Conservation (phyloP, 2,329 filamentous ascomycete species). For the Eurotiales sp. region DNA sequence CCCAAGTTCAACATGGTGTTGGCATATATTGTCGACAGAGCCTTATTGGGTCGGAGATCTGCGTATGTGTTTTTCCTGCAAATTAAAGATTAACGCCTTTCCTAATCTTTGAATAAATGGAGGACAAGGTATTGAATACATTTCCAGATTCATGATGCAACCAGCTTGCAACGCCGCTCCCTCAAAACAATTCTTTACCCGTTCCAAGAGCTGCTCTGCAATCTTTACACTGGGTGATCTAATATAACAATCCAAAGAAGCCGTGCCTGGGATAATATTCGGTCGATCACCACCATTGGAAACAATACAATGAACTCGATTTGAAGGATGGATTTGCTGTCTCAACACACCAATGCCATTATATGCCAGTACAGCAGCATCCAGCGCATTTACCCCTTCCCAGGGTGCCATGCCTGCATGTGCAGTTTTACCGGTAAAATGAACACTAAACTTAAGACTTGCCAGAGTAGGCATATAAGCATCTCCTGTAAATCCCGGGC, state of each 20-base stretch:
- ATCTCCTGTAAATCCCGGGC: constrained; percentile 1
- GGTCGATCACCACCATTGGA: not conserved
- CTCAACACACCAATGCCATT: not conserved
- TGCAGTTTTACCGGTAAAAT: not conserved
- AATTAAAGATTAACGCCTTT: not conserved
- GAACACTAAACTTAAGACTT: not conserved
- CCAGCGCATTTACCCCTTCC: constrained; percentile 1
- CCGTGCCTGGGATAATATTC: not conserved
- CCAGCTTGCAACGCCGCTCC: constrained; percentile 1
- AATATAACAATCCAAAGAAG: constrained; percentile 2
- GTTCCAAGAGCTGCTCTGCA: not conserved
- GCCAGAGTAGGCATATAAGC: constrained; percentile 2
- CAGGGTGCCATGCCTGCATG: constrained; percentile 1
- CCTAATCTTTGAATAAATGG: not conserved
- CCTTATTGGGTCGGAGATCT: not conserved
- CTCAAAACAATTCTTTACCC: not conserved
- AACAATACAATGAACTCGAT: constrained; percentile 1
- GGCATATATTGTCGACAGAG: not conserved
- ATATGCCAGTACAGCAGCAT: constrained; percentile 2
- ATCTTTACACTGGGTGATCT: constrained; percentile 3
- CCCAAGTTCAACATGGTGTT: not conserved
- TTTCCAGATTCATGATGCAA: not conserved
- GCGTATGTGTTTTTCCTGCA: constrained; percentile 3
- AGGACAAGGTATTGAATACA: not conserved
- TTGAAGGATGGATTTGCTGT: constrained; percentile 1